Evolutionary conservation across 345 rosid species (phyloP).

Genomic region (Camelina hispida): DNA sequence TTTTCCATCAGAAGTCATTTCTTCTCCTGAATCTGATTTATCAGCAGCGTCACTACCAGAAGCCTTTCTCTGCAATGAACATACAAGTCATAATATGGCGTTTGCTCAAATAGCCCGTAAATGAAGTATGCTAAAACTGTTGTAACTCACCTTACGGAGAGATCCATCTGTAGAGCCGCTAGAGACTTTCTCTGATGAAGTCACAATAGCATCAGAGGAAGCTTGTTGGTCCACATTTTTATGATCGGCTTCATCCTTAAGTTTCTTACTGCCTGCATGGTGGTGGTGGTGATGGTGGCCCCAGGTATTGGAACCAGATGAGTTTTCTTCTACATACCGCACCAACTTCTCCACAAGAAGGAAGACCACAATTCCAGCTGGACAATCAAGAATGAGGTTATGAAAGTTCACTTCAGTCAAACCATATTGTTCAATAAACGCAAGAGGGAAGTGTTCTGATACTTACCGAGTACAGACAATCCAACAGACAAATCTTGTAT

Average conservation of each 20-base stretch:
- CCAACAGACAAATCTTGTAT: conserved; percentile 89
- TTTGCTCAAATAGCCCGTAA: too few relatives aligned
- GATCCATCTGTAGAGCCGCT: conserved; percentile 53
- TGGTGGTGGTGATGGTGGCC: conserved; percentile 75
- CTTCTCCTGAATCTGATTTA: conserved; percentile 49
- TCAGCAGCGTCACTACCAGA: conserved; percentile 46
- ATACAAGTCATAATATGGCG: too few relatives aligned
- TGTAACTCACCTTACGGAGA: conserved; percentile 70
- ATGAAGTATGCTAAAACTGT: too few relatives aligned
- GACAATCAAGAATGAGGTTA: conserved; percentile 43
- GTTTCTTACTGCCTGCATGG: conserved; percentile 57
- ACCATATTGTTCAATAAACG: neutral
- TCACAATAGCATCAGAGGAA: conserved; percentile 45
- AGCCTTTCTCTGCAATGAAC: conserved; percentile 63
- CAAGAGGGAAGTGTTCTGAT: neutral
- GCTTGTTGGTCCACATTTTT: conserved; percentile 43
- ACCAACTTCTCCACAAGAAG: conserved; percentile 95
- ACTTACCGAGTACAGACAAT: conserved; percentile 79
- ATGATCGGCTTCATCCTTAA: conserved; percentile 56
- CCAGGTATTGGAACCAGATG: conserved; percentile 60
- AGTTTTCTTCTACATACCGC: conserved; percentile 82
- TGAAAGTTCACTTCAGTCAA: conserved; percentile 23
- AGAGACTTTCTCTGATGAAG: conserved; percentile 47
- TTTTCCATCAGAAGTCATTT: conserved; percentile 39
- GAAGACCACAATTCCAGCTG: conserved; percentile 97